A percentile compares a stretch with the other conserved stretches of the same genome.
Conservation (phyloP, 306 rosid species). For the Lupinus albus region DNA sequence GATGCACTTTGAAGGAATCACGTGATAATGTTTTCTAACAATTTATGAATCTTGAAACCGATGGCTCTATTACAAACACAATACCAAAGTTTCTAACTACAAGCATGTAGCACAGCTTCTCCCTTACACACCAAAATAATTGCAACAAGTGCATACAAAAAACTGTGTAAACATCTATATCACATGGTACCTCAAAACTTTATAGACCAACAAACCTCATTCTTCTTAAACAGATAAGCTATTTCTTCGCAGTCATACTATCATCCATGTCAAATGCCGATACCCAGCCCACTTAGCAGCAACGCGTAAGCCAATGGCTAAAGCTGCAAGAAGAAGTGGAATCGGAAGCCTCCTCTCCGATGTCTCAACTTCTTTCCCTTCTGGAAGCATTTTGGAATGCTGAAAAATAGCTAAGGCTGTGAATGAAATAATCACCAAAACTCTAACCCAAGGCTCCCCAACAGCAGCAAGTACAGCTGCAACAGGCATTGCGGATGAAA, state of each 20-base stretch:
- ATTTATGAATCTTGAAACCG: not conserved
- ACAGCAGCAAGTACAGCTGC: constrained; percentile 85
- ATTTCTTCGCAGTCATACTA: constrained; percentile 46
- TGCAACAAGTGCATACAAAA: constrained; percentile 28
- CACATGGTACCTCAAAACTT: constrained; percentile 37
- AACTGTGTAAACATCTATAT: constrained; percentile 27
- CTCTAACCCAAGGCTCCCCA: constrained; percentile 92
- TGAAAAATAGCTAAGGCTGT: constrained; percentile 64
- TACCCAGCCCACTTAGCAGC: constrained; percentile 96
- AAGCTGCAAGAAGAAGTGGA: constrained; percentile 72
- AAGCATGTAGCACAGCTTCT: constrained; percentile 24
- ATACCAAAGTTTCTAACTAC: constrained; percentile 3
- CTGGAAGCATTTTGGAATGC: constrained; percentile 53
- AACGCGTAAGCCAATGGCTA: constrained; percentile 70
- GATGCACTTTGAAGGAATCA: too few relatives aligned
- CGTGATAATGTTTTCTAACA: too few relatives aligned
- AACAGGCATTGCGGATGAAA: constrained; percentile 76
- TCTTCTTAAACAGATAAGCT: not conserved
- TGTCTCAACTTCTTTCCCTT: constrained; percentile 45
- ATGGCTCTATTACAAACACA: constrained; percentile 3
- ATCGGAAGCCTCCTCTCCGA: constrained; percentile 55
- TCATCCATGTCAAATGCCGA: constrained; percentile 93
- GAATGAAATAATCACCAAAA: constrained; percentile 62
- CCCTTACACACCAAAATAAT: constrained; percentile 13
- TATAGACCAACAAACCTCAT: constrained; percentile 22